A percentile compares a stretch with the other conserved stretches of the same genome.
Evolutionary conservation across 495 filamentous ascomycete genomes (phyloP).

Genomic region (Aspergillus saccharolyticus): DNA sequence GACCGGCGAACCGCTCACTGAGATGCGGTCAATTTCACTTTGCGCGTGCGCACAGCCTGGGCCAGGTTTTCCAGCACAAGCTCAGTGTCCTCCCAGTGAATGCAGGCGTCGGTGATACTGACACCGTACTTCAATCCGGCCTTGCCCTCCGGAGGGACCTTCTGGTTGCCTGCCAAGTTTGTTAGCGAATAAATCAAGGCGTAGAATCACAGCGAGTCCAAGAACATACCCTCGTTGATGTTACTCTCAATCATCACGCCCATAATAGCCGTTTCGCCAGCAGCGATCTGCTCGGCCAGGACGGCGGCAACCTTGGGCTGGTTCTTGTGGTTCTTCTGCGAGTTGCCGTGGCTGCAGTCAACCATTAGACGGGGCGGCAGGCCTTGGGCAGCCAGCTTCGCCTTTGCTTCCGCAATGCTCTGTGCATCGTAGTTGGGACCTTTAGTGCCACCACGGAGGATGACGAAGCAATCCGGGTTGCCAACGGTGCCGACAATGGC

Average conservation of each 20-base stretch:
- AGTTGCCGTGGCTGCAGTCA: constrained; percentile 97
- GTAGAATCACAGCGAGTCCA: not conserved
- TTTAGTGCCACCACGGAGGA: constrained; percentile 86
- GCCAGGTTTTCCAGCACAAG: constrained; percentile 73
- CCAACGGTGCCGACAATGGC: constrained; percentile 93
- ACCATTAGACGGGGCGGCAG: constrained; percentile 82
- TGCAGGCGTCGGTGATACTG: constrained; percentile 97
- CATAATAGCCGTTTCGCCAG: constrained; percentile 84
- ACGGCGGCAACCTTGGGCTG: constrained; percentile 89
- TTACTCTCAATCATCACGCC: constrained; percentile 99
- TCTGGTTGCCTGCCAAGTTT: constrained; percentile 66
- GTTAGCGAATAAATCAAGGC: constrained; percentile 7
- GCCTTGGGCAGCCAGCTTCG: constrained; percentile 60
- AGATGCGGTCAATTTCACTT: constrained; percentile 26
- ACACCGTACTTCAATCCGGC: constrained; percentile 87
- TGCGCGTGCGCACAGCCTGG: constrained; percentile 61
- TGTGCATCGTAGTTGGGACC: constrained; percentile 90
- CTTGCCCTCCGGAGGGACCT: constrained; percentile 87
- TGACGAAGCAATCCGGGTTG: constrained; percentile 98
- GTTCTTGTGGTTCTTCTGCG: constrained; percentile 92
- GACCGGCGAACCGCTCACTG: not conserved
- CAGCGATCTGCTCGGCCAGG: constrained; percentile 76
- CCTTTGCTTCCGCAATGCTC: constrained; percentile 73
- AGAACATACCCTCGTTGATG: constrained; percentile 77
- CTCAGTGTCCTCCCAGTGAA: constrained; percentile 91